phyloP scores from a whole-genome alignment of 2,329 filamentous ascomycete species.

The Cladophialophora psammophila region DNA sequence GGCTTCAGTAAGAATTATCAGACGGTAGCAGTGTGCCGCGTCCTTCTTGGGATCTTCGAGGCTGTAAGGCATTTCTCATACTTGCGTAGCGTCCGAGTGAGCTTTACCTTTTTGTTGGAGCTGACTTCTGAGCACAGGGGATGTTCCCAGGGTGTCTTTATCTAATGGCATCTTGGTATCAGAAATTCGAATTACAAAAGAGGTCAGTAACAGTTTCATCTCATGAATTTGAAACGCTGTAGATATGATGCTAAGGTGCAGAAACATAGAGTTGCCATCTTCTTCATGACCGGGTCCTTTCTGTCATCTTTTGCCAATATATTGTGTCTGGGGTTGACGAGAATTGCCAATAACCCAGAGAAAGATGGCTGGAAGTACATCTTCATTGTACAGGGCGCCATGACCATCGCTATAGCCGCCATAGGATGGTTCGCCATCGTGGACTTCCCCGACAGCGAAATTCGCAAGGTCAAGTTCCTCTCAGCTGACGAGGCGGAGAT shows the following conservation, averaged over 20 bases:
- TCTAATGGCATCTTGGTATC: constrained; percentile 64
- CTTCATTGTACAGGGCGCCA: constrained; percentile 70
- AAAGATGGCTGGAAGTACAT: constrained; percentile 72
- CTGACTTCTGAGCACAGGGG: constrained; percentile 37
- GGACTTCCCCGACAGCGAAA: constrained; percentile 69
- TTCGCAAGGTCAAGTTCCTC: constrained; percentile 63
- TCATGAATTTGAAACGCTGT: constrained; percentile 38
- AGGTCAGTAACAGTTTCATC: constrained; percentile 36
- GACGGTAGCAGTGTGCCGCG: constrained; percentile 41
- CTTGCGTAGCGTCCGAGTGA: constrained; percentile 46
- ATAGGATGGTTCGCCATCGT: constrained; percentile 73
- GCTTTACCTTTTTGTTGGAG: constrained; percentile 23
- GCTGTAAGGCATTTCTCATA: constrained; percentile 60
- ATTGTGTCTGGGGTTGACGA: constrained; percentile 71
- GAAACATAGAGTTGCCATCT: constrained; percentile 6
- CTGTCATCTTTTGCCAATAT: constrained; percentile 66
- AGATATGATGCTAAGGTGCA: background rate
- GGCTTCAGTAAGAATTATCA: constrained; percentile 43
- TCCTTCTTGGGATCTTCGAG: constrained; percentile 44
- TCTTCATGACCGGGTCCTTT: constrained; percentile 44
- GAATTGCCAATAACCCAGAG: constrained; percentile 62
- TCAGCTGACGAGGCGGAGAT: constrained; percentile 61
- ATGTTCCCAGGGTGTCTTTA: constrained; percentile 55
- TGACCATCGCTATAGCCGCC: constrained; percentile 65
- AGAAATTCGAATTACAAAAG: constrained; percentile 47